Percentiles rank a stretch among this genome's conserved stretches.
These are phyloP conservation scores for Suhomyces ambrosiae DNA, from an alignment of 1,139 yeast species.

Conservation along the genomic window DNA sequence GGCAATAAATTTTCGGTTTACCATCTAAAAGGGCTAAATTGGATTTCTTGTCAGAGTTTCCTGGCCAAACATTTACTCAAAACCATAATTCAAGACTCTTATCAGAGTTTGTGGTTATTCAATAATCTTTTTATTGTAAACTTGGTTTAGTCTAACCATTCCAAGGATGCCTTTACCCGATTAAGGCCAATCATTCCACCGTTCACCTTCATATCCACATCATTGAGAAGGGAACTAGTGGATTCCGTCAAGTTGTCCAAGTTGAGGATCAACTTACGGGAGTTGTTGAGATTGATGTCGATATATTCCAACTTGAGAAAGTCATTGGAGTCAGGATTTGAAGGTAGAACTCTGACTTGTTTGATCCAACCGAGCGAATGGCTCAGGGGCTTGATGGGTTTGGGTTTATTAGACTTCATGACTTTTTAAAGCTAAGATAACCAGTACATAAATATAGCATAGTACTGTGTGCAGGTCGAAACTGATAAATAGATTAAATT, in stretches of 20 bases:
- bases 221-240: conserved; percentile 23
- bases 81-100: too few relatives aligned
- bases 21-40: too few relatives aligned
- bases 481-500: too few relatives aligned
- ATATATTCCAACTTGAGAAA: conserved; percentile 45
- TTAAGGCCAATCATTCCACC: conserved; percentile 33
- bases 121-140: neutral
- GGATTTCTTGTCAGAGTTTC: too few relatives aligned
- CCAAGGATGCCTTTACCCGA: conserved; percentile 28
- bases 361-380: conserved; percentile 30
- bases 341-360: conserved; percentile 42
- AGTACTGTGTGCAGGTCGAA: neutral
- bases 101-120: too few relatives aligned
- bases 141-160: conserved; percentile 26
- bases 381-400: conserved; percentile 5
- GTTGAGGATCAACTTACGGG: conserved; percentile 41
- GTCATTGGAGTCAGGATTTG: conserved; percentile 41
- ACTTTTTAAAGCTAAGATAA: too few relatives aligned
- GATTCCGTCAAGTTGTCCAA: conserved; percentile 28
- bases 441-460: too few relatives aligned
- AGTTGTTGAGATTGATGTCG: conserved; percentile 48
- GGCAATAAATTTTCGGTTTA: too few relatives aligned
- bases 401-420: conserved; percentile 2
- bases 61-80: too few relatives aligned
- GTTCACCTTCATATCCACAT: conserved; percentile 25